Conservation (phyloP, 78 protist species). For the Dictyostelium citrinum region DNA sequence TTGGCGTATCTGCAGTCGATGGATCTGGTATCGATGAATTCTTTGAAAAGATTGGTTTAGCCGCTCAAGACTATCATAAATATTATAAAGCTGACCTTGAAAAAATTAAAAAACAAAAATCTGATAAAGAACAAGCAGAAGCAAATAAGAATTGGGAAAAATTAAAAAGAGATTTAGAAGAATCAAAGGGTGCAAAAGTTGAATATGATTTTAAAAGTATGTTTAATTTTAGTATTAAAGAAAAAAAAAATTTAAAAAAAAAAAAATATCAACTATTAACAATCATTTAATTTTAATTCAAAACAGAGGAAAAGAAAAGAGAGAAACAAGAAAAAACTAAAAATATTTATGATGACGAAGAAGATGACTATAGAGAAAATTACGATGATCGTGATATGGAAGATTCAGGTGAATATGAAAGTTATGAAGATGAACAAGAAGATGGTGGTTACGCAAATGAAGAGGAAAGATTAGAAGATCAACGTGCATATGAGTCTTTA, state of each 20-base stretch:
- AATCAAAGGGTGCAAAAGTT: constrained; percentile 78
- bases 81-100: constrained; percentile 76
- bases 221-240: background rate
- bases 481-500: constrained; percentile 12
- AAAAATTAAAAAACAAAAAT: constrained; percentile 9
- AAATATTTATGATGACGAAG: constrained; percentile 22
- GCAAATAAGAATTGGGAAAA: constrained; percentile 50
- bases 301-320: background rate
- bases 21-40: constrained; percentile 90
- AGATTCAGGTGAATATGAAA: constrained; percentile 21
- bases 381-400: constrained; percentile 7
- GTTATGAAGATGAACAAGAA: constrained; percentile 6
- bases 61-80: constrained; percentile 79
- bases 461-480: constrained; percentile 1
- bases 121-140: constrained; percentile 27
- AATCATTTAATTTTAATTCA: background rate
- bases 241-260: no score
- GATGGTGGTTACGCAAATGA: constrained; percentile 10
- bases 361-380: constrained; percentile 12
- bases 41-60: constrained; percentile 68
- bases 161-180: constrained; percentile 75
- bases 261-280: background rate
- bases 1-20: constrained; percentile 90
- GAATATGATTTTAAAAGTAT: constrained; percentile 60
- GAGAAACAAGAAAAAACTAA: background rate